Evolutionary conservation across 2,329 filamentous ascomycete genomes (phyloP).

Genomic region (Colletotrichum camelliae): DNA sequence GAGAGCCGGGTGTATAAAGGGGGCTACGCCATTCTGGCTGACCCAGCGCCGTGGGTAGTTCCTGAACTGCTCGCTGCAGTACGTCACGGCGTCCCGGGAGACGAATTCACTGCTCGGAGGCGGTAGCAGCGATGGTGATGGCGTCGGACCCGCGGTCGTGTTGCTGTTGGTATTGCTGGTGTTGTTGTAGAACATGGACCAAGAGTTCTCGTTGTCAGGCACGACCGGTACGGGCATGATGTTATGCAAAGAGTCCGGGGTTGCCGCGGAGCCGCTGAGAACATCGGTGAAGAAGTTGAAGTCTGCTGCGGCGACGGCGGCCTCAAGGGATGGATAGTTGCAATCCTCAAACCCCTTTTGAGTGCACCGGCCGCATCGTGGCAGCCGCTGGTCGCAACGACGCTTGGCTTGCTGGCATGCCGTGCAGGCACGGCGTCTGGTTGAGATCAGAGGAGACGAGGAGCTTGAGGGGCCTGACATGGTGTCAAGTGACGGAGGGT

Average conservation of each 20-base stretch:
- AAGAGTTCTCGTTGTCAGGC: constrained; percentile 10
- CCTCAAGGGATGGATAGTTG: constrained; percentile 27
- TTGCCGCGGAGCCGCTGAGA: constrained; percentile 16
- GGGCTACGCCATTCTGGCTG: constrained; percentile 25
- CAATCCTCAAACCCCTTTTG: constrained; percentile 28
- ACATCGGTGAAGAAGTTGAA: constrained; percentile 32
- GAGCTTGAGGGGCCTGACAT: constrained; percentile 22
- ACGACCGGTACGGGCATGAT: constrained; percentile 14
- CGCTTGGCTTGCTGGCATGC: constrained; percentile 41
- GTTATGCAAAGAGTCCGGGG: constrained; percentile 14
- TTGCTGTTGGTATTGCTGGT: background rate
- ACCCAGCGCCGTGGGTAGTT: constrained; percentile 31
- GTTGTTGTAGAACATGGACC: constrained; percentile 20
- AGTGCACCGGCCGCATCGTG: constrained; percentile 36
- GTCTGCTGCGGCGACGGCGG: constrained; percentile 22
- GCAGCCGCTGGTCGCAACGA: constrained; percentile 39
- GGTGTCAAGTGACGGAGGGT: background rate
- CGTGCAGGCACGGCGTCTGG: constrained; percentile 36
- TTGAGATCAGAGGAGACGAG: constrained; percentile 21
- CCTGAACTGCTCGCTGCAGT: constrained; percentile 23
- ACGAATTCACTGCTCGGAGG: constrained; percentile 1
- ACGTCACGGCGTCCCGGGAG: constrained; percentile 16
- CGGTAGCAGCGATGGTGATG: constrained; percentile 1
- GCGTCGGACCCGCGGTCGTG: constrained; percentile 1
- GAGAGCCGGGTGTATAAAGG: constrained; percentile 32